Evolutionary conservation across 352 stramenopile species (phyloP).

Genomic region (Phytopythium aichiense): DNA sequence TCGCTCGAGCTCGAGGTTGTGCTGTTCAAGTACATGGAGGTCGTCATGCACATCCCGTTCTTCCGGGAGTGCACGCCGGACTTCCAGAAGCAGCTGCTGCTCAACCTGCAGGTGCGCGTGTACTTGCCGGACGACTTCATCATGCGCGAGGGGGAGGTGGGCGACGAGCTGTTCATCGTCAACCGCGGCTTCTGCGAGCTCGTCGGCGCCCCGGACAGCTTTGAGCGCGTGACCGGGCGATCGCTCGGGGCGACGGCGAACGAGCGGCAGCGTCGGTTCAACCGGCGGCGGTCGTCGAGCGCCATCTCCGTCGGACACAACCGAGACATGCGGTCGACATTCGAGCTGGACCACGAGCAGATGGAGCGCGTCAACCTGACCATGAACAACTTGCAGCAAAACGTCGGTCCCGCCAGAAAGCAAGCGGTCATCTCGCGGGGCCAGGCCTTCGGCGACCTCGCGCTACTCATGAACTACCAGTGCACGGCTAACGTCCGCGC

Average conservation of each 20-base stretch:
- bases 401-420: background rate
- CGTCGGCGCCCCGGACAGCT: constrained; percentile 12
- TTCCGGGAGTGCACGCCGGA: constrained; percentile 49
- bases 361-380: background rate
- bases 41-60: constrained; percentile 56
- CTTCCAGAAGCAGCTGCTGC: constrained; percentile 64
- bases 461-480: constrained; percentile 52
- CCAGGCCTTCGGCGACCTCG: constrained; percentile 46
- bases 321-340: background rate
- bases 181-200: constrained; percentile 59
- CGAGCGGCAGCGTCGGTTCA: background rate
- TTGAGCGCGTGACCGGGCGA: constrained; percentile 21
- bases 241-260: background rate
- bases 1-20: constrained; percentile 55
- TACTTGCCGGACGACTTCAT: constrained; percentile 78
- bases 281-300: background rate
- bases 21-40: constrained; percentile 58
- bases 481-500: constrained; percentile 37
- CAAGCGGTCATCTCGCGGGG: constrained; percentile 11
- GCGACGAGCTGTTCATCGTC: constrained; percentile 67
- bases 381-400: background rate
- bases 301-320: background rate
- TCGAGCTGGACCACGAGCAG: background rate
- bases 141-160: constrained; percentile 50
- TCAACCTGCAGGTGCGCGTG: constrained; percentile 48